Base-by-base conservation (phyloP, 495 filamentous ascomycete genomes). In the Cladorrhinum samala region DNA sequence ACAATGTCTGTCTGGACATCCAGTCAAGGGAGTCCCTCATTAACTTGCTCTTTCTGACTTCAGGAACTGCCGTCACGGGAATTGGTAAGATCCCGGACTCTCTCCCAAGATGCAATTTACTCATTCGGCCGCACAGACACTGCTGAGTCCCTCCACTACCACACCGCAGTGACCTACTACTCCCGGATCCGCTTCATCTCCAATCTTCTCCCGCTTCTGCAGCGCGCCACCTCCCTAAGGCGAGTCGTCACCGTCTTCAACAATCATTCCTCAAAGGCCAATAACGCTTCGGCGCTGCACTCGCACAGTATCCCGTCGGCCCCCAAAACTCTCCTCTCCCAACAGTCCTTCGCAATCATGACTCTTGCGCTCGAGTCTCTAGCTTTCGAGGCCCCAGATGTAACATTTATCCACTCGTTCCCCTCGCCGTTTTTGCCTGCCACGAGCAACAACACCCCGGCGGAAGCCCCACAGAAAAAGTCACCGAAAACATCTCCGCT, bases 201-300 rank as follows among this genome's bases (percentile, higher is more conserved):
- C 39, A 84, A 85, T 59, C 75, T 89, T 2, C 76, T 89, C 1
- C 84, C 86, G 0, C 74, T 79, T 0, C 59, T 89, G 0, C 67
- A 66, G 21, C 45, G 59, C 6, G 74, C 81, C 0, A 44, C 70
- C 11, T 11, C 23, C 36, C 72, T 80, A 13, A 76, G 77, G 1
- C 80, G 85, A 1, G 81, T 89, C 6, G 72, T 89, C 17, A 71
- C 64, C 30, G 77, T 87, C n/a, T 63, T 77, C 27, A 33, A 33
- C 27, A 33, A 33, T 11, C 27, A 11, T 11, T 33, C 27, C 11
- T 5, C 11, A 6, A 11, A 33, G 6, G 6, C 27, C 27, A 33
- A 33, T 5, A 33, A n/a, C n/a, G n/a, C n/a, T n/a, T n/a, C n/a
- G n/a, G n/a, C n/a, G n/a, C n/a, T 41, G 9, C 49, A 27, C 2